Evolutionary conservation across 1,139 yeast genomes (phyloP).

Genomic region (Casaregolazyma suthepensis): DNA sequence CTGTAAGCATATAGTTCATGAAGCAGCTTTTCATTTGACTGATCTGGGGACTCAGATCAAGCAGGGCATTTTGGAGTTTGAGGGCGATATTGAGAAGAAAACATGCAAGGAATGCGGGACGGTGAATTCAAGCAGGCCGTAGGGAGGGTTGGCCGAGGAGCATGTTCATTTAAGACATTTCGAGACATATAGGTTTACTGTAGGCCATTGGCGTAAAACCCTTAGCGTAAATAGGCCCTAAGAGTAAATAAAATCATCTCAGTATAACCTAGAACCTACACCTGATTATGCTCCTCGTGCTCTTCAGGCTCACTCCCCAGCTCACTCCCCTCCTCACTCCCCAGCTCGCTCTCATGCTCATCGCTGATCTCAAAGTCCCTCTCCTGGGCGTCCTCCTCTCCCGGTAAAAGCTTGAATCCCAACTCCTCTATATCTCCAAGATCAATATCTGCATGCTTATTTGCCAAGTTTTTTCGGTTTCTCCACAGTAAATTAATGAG

Average conservation of each 20-base stretch:
- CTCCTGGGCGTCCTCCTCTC: conserved; percentile 11
- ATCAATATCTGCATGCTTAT: conserved; percentile 17
- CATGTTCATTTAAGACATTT: background rate
- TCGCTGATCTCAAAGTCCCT: conserved; percentile 9
- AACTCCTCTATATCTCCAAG: conserved; percentile 17
- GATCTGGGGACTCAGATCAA: conserved; percentile 91
- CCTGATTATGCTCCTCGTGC: background rate
- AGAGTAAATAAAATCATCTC: too few species aligned
- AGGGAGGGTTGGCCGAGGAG: background rate
- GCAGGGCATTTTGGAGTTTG: conserved; percentile 70
- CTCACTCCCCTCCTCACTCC: background rate
- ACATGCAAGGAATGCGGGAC: conserved; percentile 76
- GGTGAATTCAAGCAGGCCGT: conserved; percentile 23
- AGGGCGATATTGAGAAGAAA: conserved; percentile 52
- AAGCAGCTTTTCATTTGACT: conserved; percentile 62
- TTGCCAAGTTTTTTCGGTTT: conserved; percentile 14
- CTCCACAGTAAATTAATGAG: conserved; percentile 16
- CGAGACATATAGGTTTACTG: too few species aligned
- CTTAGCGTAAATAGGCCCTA: too few species aligned
- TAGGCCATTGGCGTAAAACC: too few species aligned
- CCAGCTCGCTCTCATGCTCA: conserved; percentile 1
- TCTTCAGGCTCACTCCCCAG: background rate
- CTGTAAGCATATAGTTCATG: conserved; percentile 62
- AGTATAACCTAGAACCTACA: background rate
- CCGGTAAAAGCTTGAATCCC: conserved; percentile 18